Percentiles rank a stretch among this genome's conserved stretches.
These are phyloP conservation scores for Phytophthora cryptogea DNA, from an alignment of 352 stramenopile genomes.

Conservation along the genomic window DNA sequence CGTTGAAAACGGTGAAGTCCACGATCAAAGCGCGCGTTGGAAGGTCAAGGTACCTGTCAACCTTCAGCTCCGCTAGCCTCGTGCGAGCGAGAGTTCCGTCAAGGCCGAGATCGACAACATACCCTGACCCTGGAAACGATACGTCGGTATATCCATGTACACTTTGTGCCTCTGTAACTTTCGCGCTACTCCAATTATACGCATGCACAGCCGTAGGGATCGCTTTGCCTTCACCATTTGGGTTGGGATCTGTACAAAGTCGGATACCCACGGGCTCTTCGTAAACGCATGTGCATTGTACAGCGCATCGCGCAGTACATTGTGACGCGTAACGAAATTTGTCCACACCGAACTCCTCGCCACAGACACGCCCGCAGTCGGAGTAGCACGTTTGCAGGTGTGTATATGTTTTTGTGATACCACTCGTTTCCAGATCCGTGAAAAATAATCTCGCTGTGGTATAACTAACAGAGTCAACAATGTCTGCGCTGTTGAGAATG, in stretches of 20 bases:
- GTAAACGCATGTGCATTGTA: slow-evolving; percentile 77
- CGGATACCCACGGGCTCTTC: slow-evolving; percentile 53
- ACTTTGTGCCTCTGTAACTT: slow-evolving; percentile 19
- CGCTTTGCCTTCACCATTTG: slow-evolving; percentile 37
- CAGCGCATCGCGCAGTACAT: slow-evolving; percentile 47
- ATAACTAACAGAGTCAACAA: slow-evolving; percentile 49
- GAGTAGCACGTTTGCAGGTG: slow-evolving; percentile 62
- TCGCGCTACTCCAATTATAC: slow-evolving; percentile 58
- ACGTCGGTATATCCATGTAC: slow-evolving; percentile 40
- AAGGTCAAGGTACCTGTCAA: slow-evolving; percentile 58
- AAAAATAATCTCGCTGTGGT: slow-evolving; percentile 59
- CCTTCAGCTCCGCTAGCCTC: slow-evolving; percentile 38
- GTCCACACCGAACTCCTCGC: slow-evolving; percentile 60
- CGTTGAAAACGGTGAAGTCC: slow-evolving; percentile 70
- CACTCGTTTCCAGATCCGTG: slow-evolving; percentile 23
- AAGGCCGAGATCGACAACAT: slow-evolving; percentile 57
- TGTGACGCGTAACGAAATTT: slow-evolving; percentile 50
- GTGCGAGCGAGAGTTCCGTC: slow-evolving; percentile 36
- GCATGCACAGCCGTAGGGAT: slow-evolving; percentile 46
- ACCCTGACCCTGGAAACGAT: slow-evolving; percentile 58
- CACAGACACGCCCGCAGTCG: slow-evolving; percentile 49
- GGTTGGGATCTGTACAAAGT: slow-evolving; percentile 55
- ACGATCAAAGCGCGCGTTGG: slow-evolving; percentile 64
- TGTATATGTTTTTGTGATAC: slow-evolving; percentile 45
- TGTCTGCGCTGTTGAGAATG: slow-evolving; percentile 60